phyloP scores from a whole-genome alignment of 805 yeast genomes.

The Candida ovalis region DNA sequence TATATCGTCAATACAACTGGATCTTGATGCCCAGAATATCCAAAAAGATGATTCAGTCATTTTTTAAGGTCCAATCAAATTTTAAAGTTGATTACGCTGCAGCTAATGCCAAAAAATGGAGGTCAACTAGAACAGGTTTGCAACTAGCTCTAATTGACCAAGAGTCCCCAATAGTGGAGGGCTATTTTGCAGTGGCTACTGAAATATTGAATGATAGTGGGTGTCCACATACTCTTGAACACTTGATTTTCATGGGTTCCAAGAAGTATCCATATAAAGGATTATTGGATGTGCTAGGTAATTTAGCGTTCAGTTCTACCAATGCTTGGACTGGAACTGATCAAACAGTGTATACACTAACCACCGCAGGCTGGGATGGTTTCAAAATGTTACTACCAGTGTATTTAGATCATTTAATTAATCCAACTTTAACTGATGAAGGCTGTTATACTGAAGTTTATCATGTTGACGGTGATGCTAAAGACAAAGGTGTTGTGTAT shows the following conservation, averaged over 20 bases:
- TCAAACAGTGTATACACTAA: constrained; percentile 88
- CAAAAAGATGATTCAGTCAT: constrained; percentile 19
- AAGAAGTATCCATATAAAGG: constrained; percentile 88
- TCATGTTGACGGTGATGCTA: constrained; percentile 86
- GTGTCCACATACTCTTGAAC: constrained; percentile 94
- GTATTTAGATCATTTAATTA: constrained; percentile 79
- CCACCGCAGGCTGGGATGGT: constrained; percentile 96
- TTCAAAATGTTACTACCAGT: constrained; percentile 80
- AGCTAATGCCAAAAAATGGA: constrained; percentile 67
- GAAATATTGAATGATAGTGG: constrained; percentile 87
- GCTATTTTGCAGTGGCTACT: constrained; percentile 95
- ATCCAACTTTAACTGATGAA: constrained; percentile 84
- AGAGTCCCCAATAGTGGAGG: constrained; percentile 84
- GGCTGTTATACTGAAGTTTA: constrained; percentile 94
- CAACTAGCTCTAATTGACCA: constrained; percentile 73
- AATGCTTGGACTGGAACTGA: constrained; percentile 98
- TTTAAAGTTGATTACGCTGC: constrained; percentile 78
- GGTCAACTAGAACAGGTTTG: constrained; percentile 74
- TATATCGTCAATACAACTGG: no score
- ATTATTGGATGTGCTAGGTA: constrained; percentile 79
- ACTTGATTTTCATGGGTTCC: constrained; percentile 92
- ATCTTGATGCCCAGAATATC: constrained; percentile 1
- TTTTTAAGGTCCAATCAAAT: constrained; percentile 40
- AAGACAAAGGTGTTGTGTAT: constrained; percentile 94
- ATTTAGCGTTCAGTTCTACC: constrained; percentile 76